phyloP scores from a whole-genome alignment of 148 eudicot genomes.

The Camellia lanceoleosa region DNA sequence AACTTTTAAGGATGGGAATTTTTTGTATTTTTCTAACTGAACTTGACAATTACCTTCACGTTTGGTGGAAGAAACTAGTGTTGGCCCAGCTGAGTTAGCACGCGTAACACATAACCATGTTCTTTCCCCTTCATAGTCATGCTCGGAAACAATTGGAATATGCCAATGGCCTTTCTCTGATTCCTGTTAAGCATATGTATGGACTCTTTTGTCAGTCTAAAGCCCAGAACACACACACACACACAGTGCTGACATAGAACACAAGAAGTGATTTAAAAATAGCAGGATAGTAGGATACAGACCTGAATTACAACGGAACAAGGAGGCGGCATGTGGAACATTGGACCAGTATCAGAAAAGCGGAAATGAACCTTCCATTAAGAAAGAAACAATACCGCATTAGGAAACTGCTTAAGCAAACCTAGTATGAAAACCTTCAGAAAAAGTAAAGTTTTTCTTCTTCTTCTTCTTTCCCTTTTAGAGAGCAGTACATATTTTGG shows the following conservation, averaged over 20 bases:
- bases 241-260: neutral
- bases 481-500: neutral
- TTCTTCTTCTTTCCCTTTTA: neutral
- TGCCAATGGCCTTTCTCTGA: constrained; percentile 88
- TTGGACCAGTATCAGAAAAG: constrained; percentile 68
- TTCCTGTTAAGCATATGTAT: constrained; percentile 43
- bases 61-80: constrained; percentile 20
- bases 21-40: neutral
- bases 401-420: neutral
- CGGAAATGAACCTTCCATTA: constrained; percentile 67
- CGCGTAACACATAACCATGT: constrained; percentile 77
- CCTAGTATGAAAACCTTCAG: neutral
- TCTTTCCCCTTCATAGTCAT: constrained; percentile 60
- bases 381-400: constrained; percentile 11
- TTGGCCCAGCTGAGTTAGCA: constrained; percentile 28
- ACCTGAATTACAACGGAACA: constrained; percentile 93
- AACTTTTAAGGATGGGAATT: neutral
- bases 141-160: constrained; percentile 71
- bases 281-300: constrained; percentile 12
- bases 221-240: neutral
- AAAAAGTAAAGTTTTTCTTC: neutral
- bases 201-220: neutral
- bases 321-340: constrained; percentile 91
- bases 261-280: neutral
- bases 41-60: constrained; percentile 38